phyloP scores from a whole-genome alignment of 164 flowering plant species.

The Echeveria elegans region DNA sequence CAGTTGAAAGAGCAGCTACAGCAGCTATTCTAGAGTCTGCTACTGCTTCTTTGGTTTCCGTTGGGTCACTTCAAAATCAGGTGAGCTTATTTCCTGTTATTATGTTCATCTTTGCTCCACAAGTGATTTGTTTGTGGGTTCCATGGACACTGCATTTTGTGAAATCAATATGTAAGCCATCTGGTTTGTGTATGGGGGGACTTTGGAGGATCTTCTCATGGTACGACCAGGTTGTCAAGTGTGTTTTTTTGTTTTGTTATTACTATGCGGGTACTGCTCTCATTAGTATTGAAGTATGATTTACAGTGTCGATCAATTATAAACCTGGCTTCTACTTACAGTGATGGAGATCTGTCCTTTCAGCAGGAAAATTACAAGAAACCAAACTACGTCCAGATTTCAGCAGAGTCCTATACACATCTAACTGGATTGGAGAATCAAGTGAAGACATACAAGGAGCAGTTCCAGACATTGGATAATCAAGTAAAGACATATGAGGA shows the following conservation, averaged over 20 bases:
- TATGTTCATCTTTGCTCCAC: too few relatives aligned
- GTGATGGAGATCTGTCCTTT: neutral
- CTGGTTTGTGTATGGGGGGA: neutral
- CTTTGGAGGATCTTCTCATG: neutral
- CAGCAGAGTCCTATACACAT: slow-evolving; percentile 72
- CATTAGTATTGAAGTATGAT: neutral
- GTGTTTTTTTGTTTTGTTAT: neutral
- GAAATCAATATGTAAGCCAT: too few relatives aligned
- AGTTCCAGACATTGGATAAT: slow-evolving; percentile 7
- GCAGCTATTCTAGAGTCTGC: slow-evolving; percentile 39
- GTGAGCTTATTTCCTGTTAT: slow-evolving; percentile 13
- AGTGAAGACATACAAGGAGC: slow-evolving; percentile 46
- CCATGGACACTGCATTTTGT: too few relatives aligned
- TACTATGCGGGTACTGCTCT: neutral
- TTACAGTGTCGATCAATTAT: neutral
- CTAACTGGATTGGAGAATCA: slow-evolving; percentile 74
- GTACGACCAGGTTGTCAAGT: neutral
- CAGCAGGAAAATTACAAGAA: slow-evolving; percentile 59
- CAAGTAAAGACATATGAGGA: slow-evolving; percentile 18
- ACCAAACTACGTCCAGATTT: slow-evolving; percentile 70
- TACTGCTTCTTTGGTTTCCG: slow-evolving; percentile 35
- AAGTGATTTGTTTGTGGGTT: too few relatives aligned
- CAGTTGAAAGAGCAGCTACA: slow-evolving; percentile 35
- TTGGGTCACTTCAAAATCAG: slow-evolving; percentile 44
- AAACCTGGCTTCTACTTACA: neutral